phyloP scores from a whole-genome alignment of 2,329 filamentous ascomycete genomes.

The Sporothrix brasiliensis region DNA sequence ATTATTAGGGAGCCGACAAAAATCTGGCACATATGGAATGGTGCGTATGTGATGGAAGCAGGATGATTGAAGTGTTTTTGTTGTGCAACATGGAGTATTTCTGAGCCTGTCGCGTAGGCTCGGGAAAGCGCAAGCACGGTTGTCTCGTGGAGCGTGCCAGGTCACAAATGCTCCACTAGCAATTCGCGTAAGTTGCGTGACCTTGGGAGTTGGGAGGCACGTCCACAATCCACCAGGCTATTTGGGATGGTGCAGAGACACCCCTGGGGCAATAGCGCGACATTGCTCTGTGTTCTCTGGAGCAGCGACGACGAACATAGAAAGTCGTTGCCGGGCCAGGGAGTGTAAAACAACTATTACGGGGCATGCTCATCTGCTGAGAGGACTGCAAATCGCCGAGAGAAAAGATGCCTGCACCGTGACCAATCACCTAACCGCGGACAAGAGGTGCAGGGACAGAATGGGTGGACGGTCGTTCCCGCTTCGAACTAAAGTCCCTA shows the following conservation, averaged over 20 bases:
- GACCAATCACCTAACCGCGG: not conserved
- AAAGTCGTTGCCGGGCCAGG: slow-evolving; percentile 24
- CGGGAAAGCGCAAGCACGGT: slow-evolving; percentile 18
- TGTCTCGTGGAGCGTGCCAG: slow-evolving; percentile 24
- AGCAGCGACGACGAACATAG: not conserved
- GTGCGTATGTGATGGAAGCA: not conserved
- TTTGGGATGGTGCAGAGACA: slow-evolving; percentile 9
- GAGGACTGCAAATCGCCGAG: not conserved
- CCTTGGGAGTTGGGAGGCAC: not conserved
- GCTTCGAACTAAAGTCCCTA: not conserved
- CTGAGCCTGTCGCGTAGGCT: slow-evolving; percentile 22
- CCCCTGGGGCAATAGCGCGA: slow-evolving; percentile 9
- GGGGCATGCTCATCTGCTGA: not conserved
- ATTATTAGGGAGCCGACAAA: not conserved
- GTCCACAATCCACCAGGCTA: not conserved
- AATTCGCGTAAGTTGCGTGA: slow-evolving; percentile 4
- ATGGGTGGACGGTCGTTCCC: not conserved
- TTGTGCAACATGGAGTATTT: not conserved
- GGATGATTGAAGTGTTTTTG: not conserved
- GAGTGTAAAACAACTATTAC: not conserved
- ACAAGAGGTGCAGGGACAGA: not conserved
- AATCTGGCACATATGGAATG: slow-evolving; percentile 15
- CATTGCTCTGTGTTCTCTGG: not conserved
- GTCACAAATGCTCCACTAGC: not conserved
- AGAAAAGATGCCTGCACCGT: too few relatives aligned